Conservation (phyloP, 139 green algal species). For the Chara braunii region DNA sequence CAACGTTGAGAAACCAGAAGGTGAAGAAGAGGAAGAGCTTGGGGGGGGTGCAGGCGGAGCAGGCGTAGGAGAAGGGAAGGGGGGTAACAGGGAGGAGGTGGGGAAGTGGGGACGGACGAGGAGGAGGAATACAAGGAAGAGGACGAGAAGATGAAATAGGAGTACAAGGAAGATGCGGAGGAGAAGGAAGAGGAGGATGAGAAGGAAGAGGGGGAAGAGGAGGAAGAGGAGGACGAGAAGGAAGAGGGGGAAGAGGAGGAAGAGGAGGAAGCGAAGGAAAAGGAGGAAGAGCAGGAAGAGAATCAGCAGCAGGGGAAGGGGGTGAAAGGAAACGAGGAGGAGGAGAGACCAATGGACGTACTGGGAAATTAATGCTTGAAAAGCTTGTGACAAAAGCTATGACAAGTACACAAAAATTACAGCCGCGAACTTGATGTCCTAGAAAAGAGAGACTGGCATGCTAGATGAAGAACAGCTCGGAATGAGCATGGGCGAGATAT, state of each 20-base stretch:
- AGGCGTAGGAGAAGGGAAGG: not conserved
- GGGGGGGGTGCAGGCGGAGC: not conserved
- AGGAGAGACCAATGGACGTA: too few relatives aligned
- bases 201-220: not conserved
- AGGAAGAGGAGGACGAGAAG: constrained; percentile 1
- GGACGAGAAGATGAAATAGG: not conserved
- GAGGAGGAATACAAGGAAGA: not conserved
- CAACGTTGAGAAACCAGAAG: not conserved
- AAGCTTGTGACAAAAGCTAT: too few relatives aligned
- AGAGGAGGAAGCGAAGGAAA: not conserved
- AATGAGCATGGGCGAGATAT: too few relatives aligned
- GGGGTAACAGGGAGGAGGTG: not conserved
- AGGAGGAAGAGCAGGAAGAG: not conserved
- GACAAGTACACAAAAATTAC: too few relatives aligned
- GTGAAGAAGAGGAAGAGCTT: not conserved
- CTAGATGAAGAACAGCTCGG: too few relatives aligned
- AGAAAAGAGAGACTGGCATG: too few relatives aligned
- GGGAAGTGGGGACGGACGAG: not conserved
- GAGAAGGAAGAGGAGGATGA: not conserved
- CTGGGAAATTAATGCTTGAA: too few relatives aligned
- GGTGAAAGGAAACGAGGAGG: too few relatives aligned
- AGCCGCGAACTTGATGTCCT: too few relatives aligned
- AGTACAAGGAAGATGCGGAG: not conserved
- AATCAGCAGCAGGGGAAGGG: too few relatives aligned
- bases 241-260: not conserved